phyloP scores from a whole-genome alignment of 441 rosid genomes.

The Sinapis alba region DNA sequence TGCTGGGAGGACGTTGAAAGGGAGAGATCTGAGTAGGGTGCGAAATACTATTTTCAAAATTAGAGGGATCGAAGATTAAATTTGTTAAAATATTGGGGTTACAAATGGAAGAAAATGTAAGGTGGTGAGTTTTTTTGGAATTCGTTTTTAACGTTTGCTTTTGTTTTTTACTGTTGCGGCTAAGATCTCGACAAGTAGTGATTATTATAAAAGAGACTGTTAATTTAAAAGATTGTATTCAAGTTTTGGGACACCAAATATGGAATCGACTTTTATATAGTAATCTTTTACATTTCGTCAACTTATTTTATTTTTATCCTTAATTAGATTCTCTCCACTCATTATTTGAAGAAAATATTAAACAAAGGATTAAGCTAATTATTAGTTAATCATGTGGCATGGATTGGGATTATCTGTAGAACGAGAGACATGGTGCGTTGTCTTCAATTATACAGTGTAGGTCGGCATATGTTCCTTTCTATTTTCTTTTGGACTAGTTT shows the following conservation, averaged over 20 bases:
- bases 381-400: slow-evolving; percentile 30
- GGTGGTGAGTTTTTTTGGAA: neutral
- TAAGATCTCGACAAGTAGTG: neutral
- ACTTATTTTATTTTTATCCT: slow-evolving; percentile 14
- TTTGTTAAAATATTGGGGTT: slow-evolving; percentile 6
- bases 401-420: slow-evolving; percentile 20
- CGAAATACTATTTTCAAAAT: slow-evolving; percentile 67
- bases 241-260: slow-evolving; percentile 16
- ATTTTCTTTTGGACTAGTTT: neutral
- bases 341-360: slow-evolving; percentile 3
- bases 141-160: neutral
- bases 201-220: neutral
- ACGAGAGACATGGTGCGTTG: slow-evolving; percentile 35
- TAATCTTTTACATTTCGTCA: neutral
- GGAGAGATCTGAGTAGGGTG: slow-evolving; percentile 63
- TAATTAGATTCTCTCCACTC: slow-evolving; percentile 8
- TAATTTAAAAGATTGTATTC: slow-evolving; percentile 14
- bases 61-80: slow-evolving; percentile 67
- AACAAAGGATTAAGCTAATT: slow-evolving; percentile 15
- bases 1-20: slow-evolving; percentile 64
- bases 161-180: neutral
- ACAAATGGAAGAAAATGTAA: slow-evolving; percentile 13
- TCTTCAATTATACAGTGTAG: slow-evolving; percentile 33
- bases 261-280: slow-evolving; percentile 4
- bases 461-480: slow-evolving; percentile 30